These are phyloP conservation scores for Letharia columbiana DNA, from an alignment of 495 filamentous ascomycete species.

Conservation along the genomic window DNA sequence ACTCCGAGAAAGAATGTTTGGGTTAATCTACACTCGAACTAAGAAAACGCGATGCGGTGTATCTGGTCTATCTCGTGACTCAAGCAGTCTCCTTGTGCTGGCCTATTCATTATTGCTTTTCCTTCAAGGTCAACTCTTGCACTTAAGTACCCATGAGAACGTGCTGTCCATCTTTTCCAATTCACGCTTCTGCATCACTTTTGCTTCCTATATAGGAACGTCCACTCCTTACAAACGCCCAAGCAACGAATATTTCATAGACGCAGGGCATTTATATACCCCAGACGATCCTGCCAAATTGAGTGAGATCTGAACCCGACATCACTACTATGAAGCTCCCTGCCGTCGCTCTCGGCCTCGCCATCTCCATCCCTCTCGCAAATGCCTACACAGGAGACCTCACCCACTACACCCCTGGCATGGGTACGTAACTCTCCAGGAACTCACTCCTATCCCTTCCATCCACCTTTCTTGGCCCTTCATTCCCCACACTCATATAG, in stretches of 20 bases:
- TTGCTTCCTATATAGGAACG: slow-evolving; percentile 2
- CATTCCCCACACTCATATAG: not conserved
- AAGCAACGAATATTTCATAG: not conserved
- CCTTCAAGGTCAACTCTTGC: not conserved
- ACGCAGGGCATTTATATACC: not conserved
- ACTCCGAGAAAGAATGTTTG: not conserved
- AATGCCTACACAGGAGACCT: slow-evolving; percentile 1
- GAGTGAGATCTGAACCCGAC: not conserved
- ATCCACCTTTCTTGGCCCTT: not conserved
- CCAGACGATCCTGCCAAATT: too few relatives aligned
- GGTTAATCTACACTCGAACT: not conserved
- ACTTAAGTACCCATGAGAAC: not conserved
- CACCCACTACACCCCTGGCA: not conserved
- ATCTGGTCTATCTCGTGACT: not conserved
- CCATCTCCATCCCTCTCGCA: not conserved
- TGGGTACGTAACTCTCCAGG: not conserved
- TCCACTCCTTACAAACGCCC: not conserved
- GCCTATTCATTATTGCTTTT: not conserved
- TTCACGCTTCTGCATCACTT: not conserved
- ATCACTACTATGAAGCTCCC: not conserved
- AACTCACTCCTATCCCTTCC: not conserved
- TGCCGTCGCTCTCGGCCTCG: not conserved
- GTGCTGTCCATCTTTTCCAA: not conserved
- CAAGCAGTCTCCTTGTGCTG: not conserved
- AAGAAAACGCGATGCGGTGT: not conserved